Evolutionary conservation across 148 eudicot species (phyloP), one percentile per base, ranked within the genome.

Genomic region (Rhododendron ferrugineum): DNA sequence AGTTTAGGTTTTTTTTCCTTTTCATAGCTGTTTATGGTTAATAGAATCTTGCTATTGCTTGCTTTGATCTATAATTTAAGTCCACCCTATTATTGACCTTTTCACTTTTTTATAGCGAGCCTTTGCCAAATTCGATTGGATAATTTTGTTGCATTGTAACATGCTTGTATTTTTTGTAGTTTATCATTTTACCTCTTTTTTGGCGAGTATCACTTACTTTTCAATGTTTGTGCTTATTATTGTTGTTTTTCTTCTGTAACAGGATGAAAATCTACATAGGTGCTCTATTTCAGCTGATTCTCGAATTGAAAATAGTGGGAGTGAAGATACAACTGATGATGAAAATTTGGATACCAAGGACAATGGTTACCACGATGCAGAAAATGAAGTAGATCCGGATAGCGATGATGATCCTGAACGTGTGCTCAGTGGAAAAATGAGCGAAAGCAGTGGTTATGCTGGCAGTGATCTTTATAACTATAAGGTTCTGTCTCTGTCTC

Each of bases 251-350:
- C 42, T 80, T 72, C 82, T 74, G 37, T 89, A 89, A 84, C 92
- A 97, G 99, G 98, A 92, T 89, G 96, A 93, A 88, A 91, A 89
- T 87, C 91, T 92, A 52, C 98, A 92, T 83, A 95, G 98, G 88
- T 94, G 96, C 88, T 97, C 98, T 84, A 93, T 97, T 84, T 97
- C 98, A 72, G 98, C 98, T 28, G 96, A 93, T 88, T 97, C 98
- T 68, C 96, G 88, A 86, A 91, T 91, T 86, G 98, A 90, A 74
- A 92, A 88, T 81, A 97, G 99, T 91, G 96, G 85, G 66, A 94
- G 93, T 88, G 99, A 95, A 84, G 96, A 90, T 88, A 90, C 95
- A 79, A 91, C 92, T 66, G 96, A 93, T 89, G 95, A 94, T 82
- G 99, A 94, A 88, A 90, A 88, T 85, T 36, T 90, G 81, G 93